phyloP scores from a whole-genome alignment of 345 rosid species.

The Abelmoschus esculentus region DNA sequence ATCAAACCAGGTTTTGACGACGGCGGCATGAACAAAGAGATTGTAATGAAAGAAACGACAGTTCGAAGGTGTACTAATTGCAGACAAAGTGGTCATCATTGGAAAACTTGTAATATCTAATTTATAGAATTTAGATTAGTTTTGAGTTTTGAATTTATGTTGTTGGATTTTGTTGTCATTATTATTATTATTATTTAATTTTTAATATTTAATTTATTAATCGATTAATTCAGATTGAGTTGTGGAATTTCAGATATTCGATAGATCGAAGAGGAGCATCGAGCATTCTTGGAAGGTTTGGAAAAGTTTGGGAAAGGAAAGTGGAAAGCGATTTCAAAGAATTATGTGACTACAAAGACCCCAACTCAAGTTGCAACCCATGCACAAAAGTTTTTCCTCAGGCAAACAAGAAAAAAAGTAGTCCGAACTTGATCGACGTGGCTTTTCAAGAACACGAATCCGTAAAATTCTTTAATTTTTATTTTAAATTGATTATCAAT shows the following conservation, averaged over 20 bases:
- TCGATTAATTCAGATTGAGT: too few species aligned
- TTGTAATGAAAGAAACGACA: constrained; percentile 22
- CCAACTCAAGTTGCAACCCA: background rate
- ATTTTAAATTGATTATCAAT: background rate
- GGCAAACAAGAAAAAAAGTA: background rate
- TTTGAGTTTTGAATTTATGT: too few species aligned
- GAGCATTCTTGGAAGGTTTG: background rate
- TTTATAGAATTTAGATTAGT: background rate
- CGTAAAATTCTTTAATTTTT: background rate
- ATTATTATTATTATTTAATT: too few species aligned
- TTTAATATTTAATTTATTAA: too few species aligned
- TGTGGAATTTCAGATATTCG: background rate
- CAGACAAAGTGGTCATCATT: constrained; percentile 41
- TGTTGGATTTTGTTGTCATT: too few species aligned
- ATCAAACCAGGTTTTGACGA: too few species aligned
- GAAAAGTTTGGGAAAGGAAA: background rate
- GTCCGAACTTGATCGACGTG: background rate
- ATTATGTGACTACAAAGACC: background rate
- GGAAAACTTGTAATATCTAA: constrained; percentile 31
- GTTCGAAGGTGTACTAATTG: constrained; percentile 41
- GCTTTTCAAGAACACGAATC: background rate
- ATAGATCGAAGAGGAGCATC: background rate
- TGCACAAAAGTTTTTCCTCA: background rate
- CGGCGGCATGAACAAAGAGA: background rate
- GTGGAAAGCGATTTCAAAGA: background rate